Evolutionary conservation across 371 early-diverging fungal genomes (phyloP).

Genomic region (Mortierella sp.): DNA sequence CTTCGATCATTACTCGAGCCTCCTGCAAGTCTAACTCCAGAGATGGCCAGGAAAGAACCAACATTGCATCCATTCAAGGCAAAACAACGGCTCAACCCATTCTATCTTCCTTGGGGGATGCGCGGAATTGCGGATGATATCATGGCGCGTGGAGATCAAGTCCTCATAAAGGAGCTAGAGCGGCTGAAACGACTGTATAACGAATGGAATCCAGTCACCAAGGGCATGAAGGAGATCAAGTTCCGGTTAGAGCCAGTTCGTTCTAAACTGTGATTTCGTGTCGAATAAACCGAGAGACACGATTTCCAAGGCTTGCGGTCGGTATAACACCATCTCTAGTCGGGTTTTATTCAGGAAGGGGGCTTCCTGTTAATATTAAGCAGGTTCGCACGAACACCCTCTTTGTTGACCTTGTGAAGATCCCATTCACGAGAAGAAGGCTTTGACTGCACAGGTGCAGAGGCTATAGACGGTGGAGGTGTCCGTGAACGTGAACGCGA

Average conservation of each 20-base stretch:
- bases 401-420: slow-evolving; percentile 43
- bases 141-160: slow-evolving; percentile 62
- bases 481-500: slow-evolving; percentile 5
- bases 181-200: slow-evolving; percentile 72
- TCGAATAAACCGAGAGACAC: too few species aligned
- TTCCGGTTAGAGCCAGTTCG: slow-evolving; percentile 85
- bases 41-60: slow-evolving; percentile 26
- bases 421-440: slow-evolving; percentile 38
- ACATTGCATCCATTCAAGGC: slow-evolving; percentile 61
- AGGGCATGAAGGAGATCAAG: slow-evolving; percentile 81
- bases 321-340: not conserved
- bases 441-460: not conserved
- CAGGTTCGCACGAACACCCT: slow-evolving; percentile 13
- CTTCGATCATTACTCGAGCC: slow-evolving; percentile 54
- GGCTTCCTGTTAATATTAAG: not conserved
- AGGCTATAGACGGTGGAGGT: slow-evolving; percentile 2
- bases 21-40: slow-evolving; percentile 34
- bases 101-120: slow-evolving; percentile 92
- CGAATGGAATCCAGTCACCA: slow-evolving; percentile 82
- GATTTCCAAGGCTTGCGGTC: not conserved
- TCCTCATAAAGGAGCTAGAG: slow-evolving; percentile 68
- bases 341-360: not conserved
- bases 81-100: slow-evolving; percentile 79
- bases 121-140: slow-evolving; percentile 80
- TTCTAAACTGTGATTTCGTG: slow-evolving; percentile 17